A percentile compares a stretch with the other conserved stretches of the same genome.
Conservation (phyloP, 148 eudicot genomes). For the Camellia japonica region DNA sequence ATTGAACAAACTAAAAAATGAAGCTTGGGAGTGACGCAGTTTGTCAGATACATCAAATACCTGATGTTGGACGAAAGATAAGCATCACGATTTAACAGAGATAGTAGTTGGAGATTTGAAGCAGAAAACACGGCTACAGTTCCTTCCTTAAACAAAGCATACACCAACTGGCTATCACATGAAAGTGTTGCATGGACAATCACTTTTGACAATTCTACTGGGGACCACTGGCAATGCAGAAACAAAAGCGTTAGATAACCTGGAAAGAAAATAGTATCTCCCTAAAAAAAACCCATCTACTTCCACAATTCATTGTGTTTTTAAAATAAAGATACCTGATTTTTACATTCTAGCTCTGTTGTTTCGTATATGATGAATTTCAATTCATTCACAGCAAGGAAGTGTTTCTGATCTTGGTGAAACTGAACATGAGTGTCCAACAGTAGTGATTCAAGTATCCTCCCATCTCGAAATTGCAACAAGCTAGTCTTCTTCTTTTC, state of each 20-base stretch:
- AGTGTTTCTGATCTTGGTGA: background rate
- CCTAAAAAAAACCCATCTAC: background rate
- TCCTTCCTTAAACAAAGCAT: constrained; percentile 47
- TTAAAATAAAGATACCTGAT: constrained; percentile 27
- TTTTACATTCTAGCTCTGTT: constrained; percentile 44
- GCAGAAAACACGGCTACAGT: constrained; percentile 43
- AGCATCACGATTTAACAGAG: constrained; percentile 34
- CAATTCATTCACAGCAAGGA: constrained; percentile 22
- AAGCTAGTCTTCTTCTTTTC: background rate
- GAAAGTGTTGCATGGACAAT: constrained; percentile 50
- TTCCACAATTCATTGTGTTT: no score
- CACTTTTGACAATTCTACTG: constrained; percentile 22
- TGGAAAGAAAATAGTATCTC: background rate
- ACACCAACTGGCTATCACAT: constrained; percentile 49
- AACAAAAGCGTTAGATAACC: constrained; percentile 19
- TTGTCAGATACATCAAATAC: no score
- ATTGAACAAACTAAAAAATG: no score
- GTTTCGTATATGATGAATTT: constrained; percentile 51
- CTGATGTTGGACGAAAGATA: constrained; percentile 32
- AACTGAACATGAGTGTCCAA: background rate
- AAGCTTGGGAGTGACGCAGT: no score
- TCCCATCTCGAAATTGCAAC: background rate
- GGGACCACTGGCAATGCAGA: constrained; percentile 34
- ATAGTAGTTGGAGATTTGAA: constrained; percentile 30
- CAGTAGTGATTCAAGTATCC: background rate